These are phyloP conservation scores for Auxenochlorella protothecoides DNA, from an alignment of 139 green algal species.

Conservation along the genomic window DNA sequence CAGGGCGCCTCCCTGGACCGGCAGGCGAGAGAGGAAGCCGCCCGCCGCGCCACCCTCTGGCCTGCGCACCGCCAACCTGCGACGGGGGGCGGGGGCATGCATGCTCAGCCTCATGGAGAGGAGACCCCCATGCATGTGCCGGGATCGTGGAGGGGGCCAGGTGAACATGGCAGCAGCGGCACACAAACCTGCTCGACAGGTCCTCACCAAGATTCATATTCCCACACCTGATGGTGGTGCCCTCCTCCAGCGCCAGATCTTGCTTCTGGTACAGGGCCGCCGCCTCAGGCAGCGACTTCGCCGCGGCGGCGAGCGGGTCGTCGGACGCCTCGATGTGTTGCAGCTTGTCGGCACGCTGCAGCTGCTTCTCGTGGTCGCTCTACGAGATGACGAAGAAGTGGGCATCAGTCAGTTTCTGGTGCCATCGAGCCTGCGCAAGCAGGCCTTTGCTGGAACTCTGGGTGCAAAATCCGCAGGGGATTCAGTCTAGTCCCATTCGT, in stretches of 20 bases:
- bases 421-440: too few species aligned
- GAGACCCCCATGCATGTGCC: too few species aligned
- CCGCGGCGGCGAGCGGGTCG: slow-evolving; percentile 1
- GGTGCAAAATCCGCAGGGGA: too few species aligned
- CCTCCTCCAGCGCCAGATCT: slow-evolving; percentile 61
- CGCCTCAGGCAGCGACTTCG: slow-evolving; percentile 13
- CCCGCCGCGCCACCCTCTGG: not conserved
- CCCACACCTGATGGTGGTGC: slow-evolving; percentile 56
- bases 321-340: slow-evolving; percentile 3
- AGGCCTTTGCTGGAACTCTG: too few species aligned
- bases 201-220: too few species aligned
- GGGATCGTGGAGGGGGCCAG: too few species aligned
- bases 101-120: too few species aligned
- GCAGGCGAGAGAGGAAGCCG: slow-evolving; percentile 22
- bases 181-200: not conserved
- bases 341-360: slow-evolving; percentile 21
- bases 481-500: too few species aligned
- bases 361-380: slow-evolving; percentile 43
- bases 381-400: not conserved
- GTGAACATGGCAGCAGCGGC: not conserved
- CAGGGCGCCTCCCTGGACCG: too few species aligned
- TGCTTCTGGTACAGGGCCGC: slow-evolving; percentile 37
- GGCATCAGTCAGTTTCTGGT: too few species aligned
- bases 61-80: slow-evolving; percentile 24
- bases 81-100: too few species aligned